Conservation (phyloP, 441 rosid genomes). For the Adansonia grandidieri region DNA sequence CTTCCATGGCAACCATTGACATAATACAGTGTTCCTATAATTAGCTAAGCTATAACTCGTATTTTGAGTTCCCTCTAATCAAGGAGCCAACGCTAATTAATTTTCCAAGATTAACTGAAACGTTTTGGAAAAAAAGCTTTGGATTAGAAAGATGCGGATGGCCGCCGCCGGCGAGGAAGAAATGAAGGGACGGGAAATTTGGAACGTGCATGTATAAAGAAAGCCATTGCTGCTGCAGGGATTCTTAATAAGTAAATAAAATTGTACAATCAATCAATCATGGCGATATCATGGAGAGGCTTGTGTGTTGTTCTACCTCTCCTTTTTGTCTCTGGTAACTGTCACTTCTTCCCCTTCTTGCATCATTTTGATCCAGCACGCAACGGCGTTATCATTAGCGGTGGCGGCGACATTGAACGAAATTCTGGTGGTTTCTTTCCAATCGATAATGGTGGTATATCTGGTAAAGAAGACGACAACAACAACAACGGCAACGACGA, state of each 20-base stretch:
- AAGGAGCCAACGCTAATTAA: neutral
- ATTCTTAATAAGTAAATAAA: neutral
- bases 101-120: neutral
- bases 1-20: neutral
- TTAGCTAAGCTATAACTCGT: neutral
- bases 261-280: neutral
- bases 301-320: slow-evolving; percentile 2
- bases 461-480: neutral
- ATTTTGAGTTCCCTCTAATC: neutral
- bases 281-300: slow-evolving; percentile 1
- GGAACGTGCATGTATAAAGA: too few species aligned
- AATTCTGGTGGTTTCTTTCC: neutral
- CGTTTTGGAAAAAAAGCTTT: neutral
- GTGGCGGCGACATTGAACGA: neutral
- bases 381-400: too few species aligned
- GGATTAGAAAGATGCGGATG: neutral
- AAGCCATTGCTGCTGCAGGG: too few species aligned
- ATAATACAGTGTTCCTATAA: neutral
- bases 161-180: neutral
- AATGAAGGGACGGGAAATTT: neutral
- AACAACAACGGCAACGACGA: too few species aligned
- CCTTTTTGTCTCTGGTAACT: neutral
- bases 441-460: neutral
- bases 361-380: neutral
- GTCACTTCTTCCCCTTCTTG: neutral